Evolutionary conservation across 495 filamentous ascomycete species (phyloP).

Genomic region (Neurospora tetrasperma): DNA sequence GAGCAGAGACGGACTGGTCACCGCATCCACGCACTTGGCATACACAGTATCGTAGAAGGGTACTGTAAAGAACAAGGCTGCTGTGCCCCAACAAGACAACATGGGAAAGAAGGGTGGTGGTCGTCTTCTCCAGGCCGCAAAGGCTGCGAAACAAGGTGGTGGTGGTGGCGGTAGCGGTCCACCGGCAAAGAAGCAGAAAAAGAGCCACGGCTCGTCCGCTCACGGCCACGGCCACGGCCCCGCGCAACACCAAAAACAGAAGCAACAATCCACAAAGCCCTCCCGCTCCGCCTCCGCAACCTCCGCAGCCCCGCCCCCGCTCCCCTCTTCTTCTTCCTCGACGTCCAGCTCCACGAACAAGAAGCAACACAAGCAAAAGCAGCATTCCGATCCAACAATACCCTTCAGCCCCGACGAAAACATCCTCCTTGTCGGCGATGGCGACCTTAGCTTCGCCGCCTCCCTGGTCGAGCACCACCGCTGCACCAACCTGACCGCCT

Average conservation of each 20-base stretch:
- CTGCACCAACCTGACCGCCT: conserved; percentile 51
- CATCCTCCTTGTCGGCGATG: conserved; percentile 84
- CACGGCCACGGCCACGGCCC: not conserved
- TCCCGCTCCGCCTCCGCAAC: not conserved
- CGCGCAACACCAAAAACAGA: not conserved
- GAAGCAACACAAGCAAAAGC: conserved; percentile 16
- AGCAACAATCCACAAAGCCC: conserved; percentile 4
- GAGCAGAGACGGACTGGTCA: not conserved
- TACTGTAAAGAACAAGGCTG: not conserved
- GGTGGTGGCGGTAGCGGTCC: not conserved
- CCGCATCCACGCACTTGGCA: not conserved
- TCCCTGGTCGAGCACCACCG: conserved; percentile 62
- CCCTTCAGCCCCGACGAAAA: conserved; percentile 63
- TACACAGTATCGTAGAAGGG: not conserved
- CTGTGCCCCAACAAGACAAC: not conserved
- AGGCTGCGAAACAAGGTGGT: conserved; percentile 11
- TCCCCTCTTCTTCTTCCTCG: not conserved
- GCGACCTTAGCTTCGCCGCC: conserved; percentile 83
- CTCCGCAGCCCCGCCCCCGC: not conserved
- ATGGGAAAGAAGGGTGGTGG: conserved; percentile 10
- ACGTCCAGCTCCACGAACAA: not conserved
- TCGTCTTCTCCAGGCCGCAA: conserved; percentile 10
- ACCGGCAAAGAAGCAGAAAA: conserved; percentile 13
- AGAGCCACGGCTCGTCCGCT: not conserved
- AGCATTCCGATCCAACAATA: conserved; percentile 47